Base-by-base conservation (phyloP, 768 basidiomycete species). In the Lactarius quietus region DNA sequence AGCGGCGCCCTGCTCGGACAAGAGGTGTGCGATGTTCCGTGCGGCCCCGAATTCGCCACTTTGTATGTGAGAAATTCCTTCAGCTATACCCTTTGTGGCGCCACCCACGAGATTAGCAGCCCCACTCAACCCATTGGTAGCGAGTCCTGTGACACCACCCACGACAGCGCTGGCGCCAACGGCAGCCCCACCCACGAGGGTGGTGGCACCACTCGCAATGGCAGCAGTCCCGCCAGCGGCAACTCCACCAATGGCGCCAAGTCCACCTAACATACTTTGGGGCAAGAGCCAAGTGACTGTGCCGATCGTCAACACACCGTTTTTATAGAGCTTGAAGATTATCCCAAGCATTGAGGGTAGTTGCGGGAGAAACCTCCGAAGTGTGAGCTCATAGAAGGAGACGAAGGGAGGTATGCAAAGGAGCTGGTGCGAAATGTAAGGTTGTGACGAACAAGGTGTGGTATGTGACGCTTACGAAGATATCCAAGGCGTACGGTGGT, bases 371-470 rank as follows among this genome's bases (percentile, higher is more conserved):
- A 43, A 45, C 23, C 36, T 23, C 39, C 61, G 65, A 45, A 66
- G 18, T n/a, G 61, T 53, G 38, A 62, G 31, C 58, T 66, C 65
- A n/a, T 62, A 66, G 31, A 66, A 62, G 9, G 38, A 39, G 51
- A 66, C 20, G 31, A 58, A 3, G 20, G 52, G 48, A 31, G 65
- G 65, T 41, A 53, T 62, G 31, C 28, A 36, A 41, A 59, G 43
- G 6, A 38, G 39, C 65, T 66, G 9, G 35, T 53, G 52, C 15
- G 26, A 14, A 53, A 41, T 12, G 39, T 66, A 20, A 65, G 61
- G 52, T 4, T n/a, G 28, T n/a, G 12, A 28, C 3, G 14, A 58
- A 48, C n/a, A 41, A 35, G 23, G 51, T 10, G 51, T 38, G 10
- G 31, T 26, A 15, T 10, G 39, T 17, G 28, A 9, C 18, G n/a